These are phyloP conservation scores for Amaranthus cruentus DNA, from an alignment of 148 eudicot genomes.

Conservation along the genomic window DNA sequence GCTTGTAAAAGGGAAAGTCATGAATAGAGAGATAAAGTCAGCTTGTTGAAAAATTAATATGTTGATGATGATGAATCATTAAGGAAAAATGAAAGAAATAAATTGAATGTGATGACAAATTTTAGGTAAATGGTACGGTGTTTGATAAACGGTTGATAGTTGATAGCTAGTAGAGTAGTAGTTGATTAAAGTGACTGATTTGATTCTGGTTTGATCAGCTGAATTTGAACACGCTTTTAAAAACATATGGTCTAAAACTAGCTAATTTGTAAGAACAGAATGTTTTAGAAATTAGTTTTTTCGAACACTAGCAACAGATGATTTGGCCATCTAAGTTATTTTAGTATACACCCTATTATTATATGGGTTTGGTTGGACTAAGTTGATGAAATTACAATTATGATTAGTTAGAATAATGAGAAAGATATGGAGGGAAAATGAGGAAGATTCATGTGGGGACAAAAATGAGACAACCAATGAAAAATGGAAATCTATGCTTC, in stretches of 20 bases:
- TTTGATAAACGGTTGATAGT: too few species aligned
- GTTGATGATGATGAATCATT: conserved; percentile 13
- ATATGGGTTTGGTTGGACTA: conserved; percentile 12
- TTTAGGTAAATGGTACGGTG: neutral
- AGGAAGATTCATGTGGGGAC: conserved; percentile 31
- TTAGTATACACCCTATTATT: too few species aligned
- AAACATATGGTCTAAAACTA: too few species aligned
- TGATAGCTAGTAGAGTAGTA: too few species aligned
- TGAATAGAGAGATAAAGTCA: conserved; percentile 8
- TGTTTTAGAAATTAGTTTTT: too few species aligned
- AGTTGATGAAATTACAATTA: conserved; percentile 18
- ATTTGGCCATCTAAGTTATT: too few species aligned
- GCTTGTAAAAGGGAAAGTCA: conserved; percentile 5
- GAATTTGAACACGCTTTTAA: too few species aligned
- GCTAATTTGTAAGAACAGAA: too few species aligned
- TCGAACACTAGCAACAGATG: too few species aligned
- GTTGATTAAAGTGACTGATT: too few species aligned
- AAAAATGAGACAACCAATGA: conserved; percentile 17
- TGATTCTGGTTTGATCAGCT: too few species aligned
- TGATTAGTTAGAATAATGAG: conserved; percentile 21
- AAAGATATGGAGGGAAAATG: conserved; percentile 17
- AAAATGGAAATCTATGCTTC: neutral
- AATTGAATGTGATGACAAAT: conserved; percentile 4
- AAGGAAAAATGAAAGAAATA: neutral
- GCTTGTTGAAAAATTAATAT: neutral